Evolutionary conservation across 2,329 filamentous ascomycete genomes (phyloP), one percentile per base, ranked within the genome.

Genomic region (Talaromyces sp.): DNA sequence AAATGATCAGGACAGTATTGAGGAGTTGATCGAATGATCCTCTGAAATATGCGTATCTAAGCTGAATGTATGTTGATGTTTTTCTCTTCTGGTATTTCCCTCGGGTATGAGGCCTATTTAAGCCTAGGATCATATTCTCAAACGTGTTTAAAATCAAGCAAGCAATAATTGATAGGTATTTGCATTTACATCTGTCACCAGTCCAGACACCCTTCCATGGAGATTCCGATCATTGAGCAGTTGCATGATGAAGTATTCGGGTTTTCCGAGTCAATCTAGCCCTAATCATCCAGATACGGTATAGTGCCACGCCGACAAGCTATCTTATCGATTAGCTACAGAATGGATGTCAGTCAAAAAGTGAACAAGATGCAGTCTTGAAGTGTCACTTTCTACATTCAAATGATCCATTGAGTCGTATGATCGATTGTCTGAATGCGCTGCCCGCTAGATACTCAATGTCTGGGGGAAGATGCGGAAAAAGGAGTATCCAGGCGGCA

Each of bases 401-500:
- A 39, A 8, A 25, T 22, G 19, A 37, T 17, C 8, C 0, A 37
- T 39, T 15, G 31, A 22, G 10, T 56, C 7, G 11, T 15, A 37
- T 56, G 6, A 22, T 37, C 19, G 33, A 56, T 9, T 7, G 8
- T 22, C 27, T 33, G 33, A 2, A 5, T 33, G 4, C n/a, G 0
- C 33, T 11, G n/a, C 10, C 33, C 11, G 17, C 4, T 37, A 5
- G 27, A 52, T 25, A 56, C 31, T 22, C 31, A 56, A 37, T 15
- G 9, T 39, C 5, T 6, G 10, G 31, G 10, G 31, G 9, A 25
- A 22, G 41, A 3, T 2, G n/a, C 49, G 25, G 47, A 50, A 56
- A 37, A 65, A 45, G n/a, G 19, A 61, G 22, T 45, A 54, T 45
- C 49, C 49, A 56, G 45, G 57, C 63, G 63, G 63, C 35, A 65